These are phyloP conservation scores for Cylindrotheca fusiformis DNA, from an alignment of 108 stramenopile species.

Conservation along the genomic window DNA sequence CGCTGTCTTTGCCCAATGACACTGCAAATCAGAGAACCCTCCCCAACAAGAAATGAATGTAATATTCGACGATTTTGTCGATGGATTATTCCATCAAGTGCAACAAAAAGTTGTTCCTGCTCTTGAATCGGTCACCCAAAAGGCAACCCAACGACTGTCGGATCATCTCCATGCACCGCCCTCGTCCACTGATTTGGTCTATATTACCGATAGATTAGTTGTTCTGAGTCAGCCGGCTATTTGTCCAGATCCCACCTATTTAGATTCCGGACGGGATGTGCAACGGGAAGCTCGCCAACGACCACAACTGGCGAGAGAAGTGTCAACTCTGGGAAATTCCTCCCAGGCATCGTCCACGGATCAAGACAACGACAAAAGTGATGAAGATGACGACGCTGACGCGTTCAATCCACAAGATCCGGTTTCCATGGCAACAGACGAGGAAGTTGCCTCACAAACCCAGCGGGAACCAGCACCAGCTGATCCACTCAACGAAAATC, in stretches of 20 bases:
- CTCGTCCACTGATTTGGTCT: conserved; percentile 44
- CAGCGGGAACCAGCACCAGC: not conserved
- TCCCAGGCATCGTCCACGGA: too few relatives aligned
- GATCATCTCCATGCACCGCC: not conserved
- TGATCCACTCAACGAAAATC: too few relatives aligned
- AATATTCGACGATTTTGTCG: conserved; percentile 13
- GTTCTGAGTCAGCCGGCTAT: conserved; percentile 48
- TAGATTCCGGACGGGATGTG: conserved; percentile 21
- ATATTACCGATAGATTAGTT: conserved; percentile 58
- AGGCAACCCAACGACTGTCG: conserved; percentile 2
- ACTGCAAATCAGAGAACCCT: too few relatives aligned
- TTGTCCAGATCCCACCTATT: conserved; percentile 13
- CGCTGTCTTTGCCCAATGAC: too few relatives aligned
- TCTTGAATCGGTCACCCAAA: conserved; percentile 3
- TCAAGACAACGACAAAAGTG: conserved; percentile 3
- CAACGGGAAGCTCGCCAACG: conserved; percentile 3
- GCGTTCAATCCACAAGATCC: not conserved
- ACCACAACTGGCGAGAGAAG: not conserved
- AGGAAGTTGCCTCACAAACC: conserved; percentile 1
- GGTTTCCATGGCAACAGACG: not conserved
- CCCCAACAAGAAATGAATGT: conserved; percentile 10
- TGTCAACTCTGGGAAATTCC: not conserved
- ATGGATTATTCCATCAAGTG: conserved; percentile 11
- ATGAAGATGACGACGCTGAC: not conserved
- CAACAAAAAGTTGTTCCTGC: conserved; percentile 5